Conservation (phyloP, 768 basidiomycete genomes). For the Dendrothele bispora region DNA sequence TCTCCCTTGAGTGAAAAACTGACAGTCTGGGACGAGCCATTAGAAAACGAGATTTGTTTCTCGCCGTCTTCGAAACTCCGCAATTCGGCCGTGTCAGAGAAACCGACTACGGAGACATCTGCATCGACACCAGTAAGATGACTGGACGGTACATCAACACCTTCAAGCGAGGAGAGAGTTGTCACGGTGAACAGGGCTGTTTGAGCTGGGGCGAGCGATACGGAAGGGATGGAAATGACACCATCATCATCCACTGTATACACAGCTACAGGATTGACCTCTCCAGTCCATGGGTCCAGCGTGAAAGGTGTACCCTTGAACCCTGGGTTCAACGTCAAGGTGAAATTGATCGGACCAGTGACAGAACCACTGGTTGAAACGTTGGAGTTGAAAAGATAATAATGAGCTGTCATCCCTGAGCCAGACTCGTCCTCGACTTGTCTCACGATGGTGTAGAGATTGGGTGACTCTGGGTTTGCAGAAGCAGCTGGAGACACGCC, state of each 20-base stretch:
- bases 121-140: conserved; percentile 11
- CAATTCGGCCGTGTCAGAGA: conserved; percentile 11
- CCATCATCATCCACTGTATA: conserved; percentile 8
- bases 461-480: conserved; percentile 4
- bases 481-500: conserved; percentile 13
- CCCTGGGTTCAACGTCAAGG: conserved; percentile 10
- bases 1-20: conserved; percentile 11
- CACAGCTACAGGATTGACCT: conserved; percentile 10
- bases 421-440: background rate
- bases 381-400: conserved; percentile 13
- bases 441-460: conserved; percentile 10
- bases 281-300: conserved; percentile 13
- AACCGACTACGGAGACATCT: conserved; percentile 6
- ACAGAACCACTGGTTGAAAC: too few relatives aligned
- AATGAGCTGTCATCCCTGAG: conserved; percentile 3
- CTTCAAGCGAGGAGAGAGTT: conserved; percentile 8
- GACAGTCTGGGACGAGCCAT: conserved; percentile 2
- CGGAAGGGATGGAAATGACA: conserved; percentile 12
- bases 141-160: background rate
- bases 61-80: conserved; percentile 7
- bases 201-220: conserved; percentile 11
- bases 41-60: conserved; percentile 7
- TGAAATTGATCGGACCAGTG: conserved; percentile 13
- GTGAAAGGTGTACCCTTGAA: conserved; percentile 13
- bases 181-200: conserved; percentile 13